Conservation (phyloP, 257 asterid genomes). For the Solanum pimpinellifolium region DNA sequence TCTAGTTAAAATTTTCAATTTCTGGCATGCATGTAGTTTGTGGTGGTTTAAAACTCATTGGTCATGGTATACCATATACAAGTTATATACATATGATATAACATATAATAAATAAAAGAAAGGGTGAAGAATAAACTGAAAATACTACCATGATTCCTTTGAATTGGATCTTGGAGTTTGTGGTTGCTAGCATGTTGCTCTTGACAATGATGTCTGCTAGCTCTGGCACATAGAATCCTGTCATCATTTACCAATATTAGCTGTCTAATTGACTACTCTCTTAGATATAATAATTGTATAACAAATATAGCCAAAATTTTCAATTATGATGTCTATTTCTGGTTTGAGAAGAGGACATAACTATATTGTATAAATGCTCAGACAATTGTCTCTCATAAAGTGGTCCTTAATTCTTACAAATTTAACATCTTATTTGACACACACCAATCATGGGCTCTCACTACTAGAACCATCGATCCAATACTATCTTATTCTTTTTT, state of each 20-base stretch:
- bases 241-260: not conserved
- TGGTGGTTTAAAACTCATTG: too few relatives aligned
- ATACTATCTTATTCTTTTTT: not conserved
- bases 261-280: not conserved
- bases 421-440: not conserved
- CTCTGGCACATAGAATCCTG: constrained; percentile 31
- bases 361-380: not conserved
- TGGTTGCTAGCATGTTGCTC: not conserved
- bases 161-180: constrained; percentile 12
- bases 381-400: not conserved
- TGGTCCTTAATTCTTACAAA: not conserved
- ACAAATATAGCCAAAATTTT: not conserved
- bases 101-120: not conserved
- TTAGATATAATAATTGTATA: not conserved
- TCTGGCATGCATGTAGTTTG: too few relatives aligned
- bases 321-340: not conserved
- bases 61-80: not conserved
- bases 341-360: not conserved
- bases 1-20: too few relatives aligned
- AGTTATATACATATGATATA: not conserved
- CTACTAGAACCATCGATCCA: not conserved
- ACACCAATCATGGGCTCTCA: not conserved
- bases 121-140: not conserved
- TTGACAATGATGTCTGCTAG: constrained; percentile 24
- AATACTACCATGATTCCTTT: constrained; percentile 33